These are phyloP conservation scores for Platanus orientalis DNA, from an alignment of 164 flowering plant genomes.

Conservation along the genomic window DNA sequence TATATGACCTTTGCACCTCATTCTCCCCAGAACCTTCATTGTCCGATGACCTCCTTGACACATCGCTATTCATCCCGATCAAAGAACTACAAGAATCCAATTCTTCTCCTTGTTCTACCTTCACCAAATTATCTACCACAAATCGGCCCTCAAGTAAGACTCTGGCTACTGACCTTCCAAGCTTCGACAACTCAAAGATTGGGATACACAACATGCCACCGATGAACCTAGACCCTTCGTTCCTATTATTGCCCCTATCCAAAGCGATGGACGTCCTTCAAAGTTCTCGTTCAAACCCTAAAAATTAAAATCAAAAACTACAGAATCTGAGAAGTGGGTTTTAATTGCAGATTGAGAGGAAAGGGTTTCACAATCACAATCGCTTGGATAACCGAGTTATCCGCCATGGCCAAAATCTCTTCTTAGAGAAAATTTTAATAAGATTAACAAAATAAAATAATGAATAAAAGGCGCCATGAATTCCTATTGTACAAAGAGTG, in stretches of 20 bases:
- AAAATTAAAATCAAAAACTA: not conserved
- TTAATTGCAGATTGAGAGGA: not conserved
- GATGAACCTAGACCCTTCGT: constrained; percentile 25
- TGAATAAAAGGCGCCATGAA: too few relatives aligned
- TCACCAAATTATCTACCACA: not conserved
- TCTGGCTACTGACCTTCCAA: constrained; percentile 8
- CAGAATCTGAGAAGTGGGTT: not conserved
- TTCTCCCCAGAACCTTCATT: constrained; percentile 33
- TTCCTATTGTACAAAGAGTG: too few relatives aligned
- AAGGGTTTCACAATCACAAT: too few relatives aligned
- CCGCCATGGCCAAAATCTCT: too few relatives aligned
- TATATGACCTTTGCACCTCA: constrained; percentile 68
- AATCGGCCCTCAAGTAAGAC: not conserved
- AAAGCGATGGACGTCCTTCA: constrained; percentile 33
- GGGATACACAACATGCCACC: constrained; percentile 21
- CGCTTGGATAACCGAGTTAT: too few relatives aligned
- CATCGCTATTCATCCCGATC: constrained; percentile 56
- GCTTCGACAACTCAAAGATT: constrained; percentile 19
- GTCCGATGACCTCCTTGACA: constrained; percentile 21
- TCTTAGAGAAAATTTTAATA: too few relatives aligned
- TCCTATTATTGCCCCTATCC: constrained; percentile 19
- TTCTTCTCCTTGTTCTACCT: constrained; percentile 8
- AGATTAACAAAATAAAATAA: too few relatives aligned
- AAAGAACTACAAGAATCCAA: constrained; percentile 41
- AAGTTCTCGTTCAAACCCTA: not conserved